A percentile compares a stretch with the other conserved stretches of the same genome.
phyloP scores from a whole-genome alignment of 495 filamentous ascomycete genomes.

The Aspergillus taichungensis region DNA sequence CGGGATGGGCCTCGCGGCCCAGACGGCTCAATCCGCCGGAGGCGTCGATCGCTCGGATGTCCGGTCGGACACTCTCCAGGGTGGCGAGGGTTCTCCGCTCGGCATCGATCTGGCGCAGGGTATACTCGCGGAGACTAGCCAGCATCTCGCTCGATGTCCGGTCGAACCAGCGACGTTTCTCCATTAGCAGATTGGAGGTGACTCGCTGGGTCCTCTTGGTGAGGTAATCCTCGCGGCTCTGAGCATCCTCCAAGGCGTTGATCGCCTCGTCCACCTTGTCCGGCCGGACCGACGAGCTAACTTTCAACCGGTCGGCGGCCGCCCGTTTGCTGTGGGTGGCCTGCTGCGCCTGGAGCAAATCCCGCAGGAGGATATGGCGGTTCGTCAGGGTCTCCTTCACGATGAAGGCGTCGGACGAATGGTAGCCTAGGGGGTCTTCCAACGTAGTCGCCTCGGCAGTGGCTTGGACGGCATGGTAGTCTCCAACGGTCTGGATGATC shows the following conservation, averaged over 20 bases:
- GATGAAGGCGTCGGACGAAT: constrained; percentile 92
- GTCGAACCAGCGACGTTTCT: constrained; percentile 86
- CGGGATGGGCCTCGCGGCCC: constrained; percentile 79
- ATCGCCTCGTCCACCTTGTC: constrained; percentile 98
- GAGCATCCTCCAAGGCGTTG: constrained; percentile 75
- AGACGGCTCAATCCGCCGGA: constrained; percentile 82
- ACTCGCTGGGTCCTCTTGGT: constrained; percentile 76
- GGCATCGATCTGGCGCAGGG: constrained; percentile 88
- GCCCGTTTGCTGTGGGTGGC: constrained; percentile 64
- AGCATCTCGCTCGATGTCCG: constrained; percentile 76
- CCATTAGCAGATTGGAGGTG: constrained; percentile 77
- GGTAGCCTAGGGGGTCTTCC: constrained; percentile 88
- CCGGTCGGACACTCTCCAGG: constrained; percentile 82
- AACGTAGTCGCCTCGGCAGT: constrained; percentile 94
- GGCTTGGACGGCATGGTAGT: constrained; percentile 94
- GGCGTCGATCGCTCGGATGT: constrained; percentile 86
- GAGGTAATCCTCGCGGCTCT: constrained; percentile 67
- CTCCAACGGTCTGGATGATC: constrained; percentile 82
- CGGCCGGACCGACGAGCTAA: constrained; percentile 67
- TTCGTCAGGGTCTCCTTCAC: constrained; percentile 99
- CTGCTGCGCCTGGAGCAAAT: constrained; percentile 82
- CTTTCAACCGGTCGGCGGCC: constrained; percentile 82
- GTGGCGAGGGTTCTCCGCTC: constrained; percentile 89
- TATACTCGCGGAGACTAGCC: constrained; percentile 78
- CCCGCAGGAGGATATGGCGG: constrained; percentile 94